Conservation (phyloP, 805 yeast species). For the Dipodascus albidus region DNA sequence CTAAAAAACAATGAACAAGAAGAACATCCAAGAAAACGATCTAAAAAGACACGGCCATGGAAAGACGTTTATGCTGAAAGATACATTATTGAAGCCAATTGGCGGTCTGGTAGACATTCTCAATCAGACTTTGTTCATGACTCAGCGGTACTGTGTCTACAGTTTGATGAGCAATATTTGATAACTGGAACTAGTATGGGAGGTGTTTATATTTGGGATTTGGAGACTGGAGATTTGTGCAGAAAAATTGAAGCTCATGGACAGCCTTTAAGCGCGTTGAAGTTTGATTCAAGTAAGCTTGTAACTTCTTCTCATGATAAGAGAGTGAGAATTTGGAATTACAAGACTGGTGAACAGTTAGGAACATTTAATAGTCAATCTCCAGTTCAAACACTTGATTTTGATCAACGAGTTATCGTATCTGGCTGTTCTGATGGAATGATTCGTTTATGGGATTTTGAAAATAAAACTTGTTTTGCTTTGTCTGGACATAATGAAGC, state of each 20-base stretch:
- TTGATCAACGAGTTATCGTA: constrained; percentile 69
- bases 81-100: constrained; percentile 81
- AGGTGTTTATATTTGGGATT: constrained; percentile 87
- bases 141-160: constrained; percentile 82
- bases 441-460: constrained; percentile 94
- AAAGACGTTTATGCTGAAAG: constrained; percentile 88
- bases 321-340: constrained; percentile 92
- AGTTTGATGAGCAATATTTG: constrained; percentile 65
- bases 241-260: constrained; percentile 81
- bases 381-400: constrained; percentile 76
- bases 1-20: constrained; percentile 10
- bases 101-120: constrained; percentile 75
- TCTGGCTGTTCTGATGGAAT: constrained; percentile 90
- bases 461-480: constrained; percentile 82
- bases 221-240: constrained; percentile 63
- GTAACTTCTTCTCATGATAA: constrained; percentile 88
- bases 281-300: constrained; percentile 78
- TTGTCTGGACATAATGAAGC: constrained; percentile 87
- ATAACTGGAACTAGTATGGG: constrained; percentile 92
- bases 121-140: constrained; percentile 58
- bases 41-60: constrained; percentile 73
- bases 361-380: constrained; percentile 87
- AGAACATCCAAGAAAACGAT: background rate
- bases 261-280: constrained; percentile 75
- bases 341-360: constrained; percentile 85